Base-by-base conservation (phyloP, 257 asterid genomes). In the Solanum dulcamara region DNA sequence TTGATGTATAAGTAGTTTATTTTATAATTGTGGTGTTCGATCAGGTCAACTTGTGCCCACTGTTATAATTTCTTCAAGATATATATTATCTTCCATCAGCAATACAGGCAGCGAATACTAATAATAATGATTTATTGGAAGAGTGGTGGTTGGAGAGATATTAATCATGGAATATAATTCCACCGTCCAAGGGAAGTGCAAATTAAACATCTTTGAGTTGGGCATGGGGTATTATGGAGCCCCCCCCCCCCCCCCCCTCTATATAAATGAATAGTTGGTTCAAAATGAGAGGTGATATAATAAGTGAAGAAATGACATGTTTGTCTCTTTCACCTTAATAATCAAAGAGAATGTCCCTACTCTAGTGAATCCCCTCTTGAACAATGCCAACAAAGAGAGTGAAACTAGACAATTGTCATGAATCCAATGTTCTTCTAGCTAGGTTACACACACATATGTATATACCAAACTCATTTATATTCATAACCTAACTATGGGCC, bases 271-370 rank as follows among this genome's bases (percentile, higher is more conserved):
- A 28, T 83, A 50, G 85, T 75, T 60, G 88, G 81, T 37, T 3
- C 71, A 81, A 28, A 53, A 32, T 26, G 28, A 77, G 72, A 72
- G 24, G 46, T 51, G 48, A 53, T 80, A 14, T 9, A 50, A 18
- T 15, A 38, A 35, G 48, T 32, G 20, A 37, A 28, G 14, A 68
- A 18, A 33, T 44, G 79, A 86, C 55, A 83, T 62, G 22, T 10
- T 37, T 85, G 85, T 67, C 37, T 51, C 62, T 22, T 38, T 7
- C 75, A 67, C 60, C 44, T 37, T 50, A 75, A 66, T 84, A 48
- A 87, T 35, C 3, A 3, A 44, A 75, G 42, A 80, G 44, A 51
- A 70, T n/a, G 75, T 46, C 86, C 86, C 84, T 68, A 62, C 64
- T 33, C 32, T 40, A 64, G 30, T 32, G 14, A 50, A 26, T 68